phyloP scores from a whole-genome alignment of 2,329 filamentous ascomycete genomes.

The Botrytis elliptica region DNA sequence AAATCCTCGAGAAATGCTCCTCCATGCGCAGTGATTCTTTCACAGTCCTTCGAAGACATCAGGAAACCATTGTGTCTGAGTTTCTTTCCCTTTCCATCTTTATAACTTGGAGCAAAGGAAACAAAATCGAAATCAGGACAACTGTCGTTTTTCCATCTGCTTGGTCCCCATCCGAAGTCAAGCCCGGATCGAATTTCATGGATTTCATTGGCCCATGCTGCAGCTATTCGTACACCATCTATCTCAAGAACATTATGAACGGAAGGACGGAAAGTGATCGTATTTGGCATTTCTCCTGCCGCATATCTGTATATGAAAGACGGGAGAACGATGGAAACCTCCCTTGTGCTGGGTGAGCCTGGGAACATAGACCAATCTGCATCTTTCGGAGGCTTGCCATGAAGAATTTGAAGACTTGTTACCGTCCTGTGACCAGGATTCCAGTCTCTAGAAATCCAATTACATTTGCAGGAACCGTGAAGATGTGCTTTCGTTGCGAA shows the following conservation, averaged over 20 bases:
- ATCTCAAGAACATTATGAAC: too few species aligned
- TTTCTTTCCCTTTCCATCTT: not conserved
- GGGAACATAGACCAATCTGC: not conserved
- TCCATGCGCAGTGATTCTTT: not conserved
- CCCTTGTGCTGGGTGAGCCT: not conserved
- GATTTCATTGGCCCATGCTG: not conserved
- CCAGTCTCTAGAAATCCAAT: not conserved
- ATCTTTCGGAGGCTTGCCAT: not conserved
- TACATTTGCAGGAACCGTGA: fast-evolving
- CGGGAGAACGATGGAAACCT: not conserved
- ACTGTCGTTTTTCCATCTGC: not conserved
- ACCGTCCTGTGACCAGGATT: fast-evolving
- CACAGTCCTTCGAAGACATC: fast-evolving
- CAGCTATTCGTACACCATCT: not conserved
- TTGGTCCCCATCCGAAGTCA: not conserved
- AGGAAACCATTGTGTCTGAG: not conserved
- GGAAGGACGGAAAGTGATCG: not conserved
- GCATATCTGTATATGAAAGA: not conserved
- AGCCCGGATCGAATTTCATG: fast-evolving
- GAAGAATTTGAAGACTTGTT: not conserved
- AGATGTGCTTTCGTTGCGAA: not conserved
- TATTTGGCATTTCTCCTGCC: not conserved
- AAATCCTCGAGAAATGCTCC: not conserved
- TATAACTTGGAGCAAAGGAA: not conserved
- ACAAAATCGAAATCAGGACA: not conserved